phyloP scores from a whole-genome alignment of 2,329 filamentous ascomycete species.

The Ceratocystiopsis brevicomis region DNA sequence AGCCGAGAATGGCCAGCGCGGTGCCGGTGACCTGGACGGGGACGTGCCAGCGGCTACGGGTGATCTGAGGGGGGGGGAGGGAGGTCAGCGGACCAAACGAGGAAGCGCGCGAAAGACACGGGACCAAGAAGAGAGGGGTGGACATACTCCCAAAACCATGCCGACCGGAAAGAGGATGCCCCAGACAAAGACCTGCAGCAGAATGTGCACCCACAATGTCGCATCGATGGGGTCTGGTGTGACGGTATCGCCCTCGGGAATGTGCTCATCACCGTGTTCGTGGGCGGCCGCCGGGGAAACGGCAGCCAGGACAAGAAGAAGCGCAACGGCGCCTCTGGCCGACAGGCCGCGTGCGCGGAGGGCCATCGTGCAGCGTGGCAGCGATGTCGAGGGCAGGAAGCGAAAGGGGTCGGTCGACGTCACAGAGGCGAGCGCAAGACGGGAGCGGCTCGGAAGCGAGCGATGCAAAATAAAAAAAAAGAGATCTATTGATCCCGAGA shows the following conservation, averaged over 20 bases:
- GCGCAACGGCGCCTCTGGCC: constrained; percentile 4
- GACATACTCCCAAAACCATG: constrained; percentile 78
- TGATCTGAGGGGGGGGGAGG: constrained; percentile 37
- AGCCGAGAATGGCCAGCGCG: constrained; percentile 60
- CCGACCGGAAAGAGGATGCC: constrained; percentile 83
- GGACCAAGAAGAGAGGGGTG: background rate
- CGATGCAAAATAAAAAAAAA: too few relatives aligned
- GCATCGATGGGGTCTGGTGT: constrained; percentile 58
- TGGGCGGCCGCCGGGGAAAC: constrained; percentile 18
- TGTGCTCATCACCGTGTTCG: constrained; percentile 32
- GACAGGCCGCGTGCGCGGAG: background rate
- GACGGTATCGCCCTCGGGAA: constrained; percentile 49
- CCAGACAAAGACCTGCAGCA: constrained; percentile 71
- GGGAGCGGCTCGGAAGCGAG: too few relatives aligned
- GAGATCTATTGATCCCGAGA: too few relatives aligned
- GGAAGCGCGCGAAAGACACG: background rate
- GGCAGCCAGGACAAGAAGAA: constrained; percentile 8
- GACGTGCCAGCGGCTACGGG: constrained; percentile 85
- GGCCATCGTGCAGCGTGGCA: background rate
- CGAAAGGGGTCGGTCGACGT: too few relatives aligned
- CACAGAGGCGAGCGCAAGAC: too few relatives aligned
- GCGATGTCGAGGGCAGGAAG: background rate
- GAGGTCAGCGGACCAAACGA: background rate
- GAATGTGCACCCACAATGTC: constrained; percentile 84
- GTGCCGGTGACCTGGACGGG: constrained; percentile 64